A percentile compares a stretch with the other conserved stretches of the same genome.
Conservation (phyloP, 192 early-diverging fungal species). For the Coemansia sp. region DNA sequence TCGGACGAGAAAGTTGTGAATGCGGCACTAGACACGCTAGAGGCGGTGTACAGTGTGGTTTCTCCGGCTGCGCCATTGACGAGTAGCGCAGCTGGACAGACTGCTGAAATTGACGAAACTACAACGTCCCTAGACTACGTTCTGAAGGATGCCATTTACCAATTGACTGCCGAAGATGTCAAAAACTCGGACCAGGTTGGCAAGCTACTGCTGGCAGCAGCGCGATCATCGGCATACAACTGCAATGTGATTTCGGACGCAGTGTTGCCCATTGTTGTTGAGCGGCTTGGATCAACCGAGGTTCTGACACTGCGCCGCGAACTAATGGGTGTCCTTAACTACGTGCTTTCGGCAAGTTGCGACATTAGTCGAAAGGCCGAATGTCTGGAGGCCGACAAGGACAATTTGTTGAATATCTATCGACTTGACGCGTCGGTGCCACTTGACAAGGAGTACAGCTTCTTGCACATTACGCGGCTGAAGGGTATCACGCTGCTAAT, state of each 20-base stretch:
- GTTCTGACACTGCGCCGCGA: conserved; percentile 49
- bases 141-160: conserved; percentile 57
- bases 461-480: conserved; percentile 66
- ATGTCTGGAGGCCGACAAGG: conserved; percentile 69
- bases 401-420: conserved; percentile 72
- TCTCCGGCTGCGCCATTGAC: conserved; percentile 32
- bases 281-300: conserved; percentile 59
- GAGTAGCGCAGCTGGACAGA: not conserved
- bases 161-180: conserved; percentile 58
- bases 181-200: conserved; percentile 68
- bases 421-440: conserved; percentile 61
- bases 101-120: conserved; percentile 16
- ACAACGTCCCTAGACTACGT: conserved; percentile 53
- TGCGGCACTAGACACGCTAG: conserved; percentile 66
- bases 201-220: conserved; percentile 60
- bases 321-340: conserved; percentile 66
- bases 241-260: conserved; percentile 56
- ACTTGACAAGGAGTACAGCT: conserved; percentile 68
- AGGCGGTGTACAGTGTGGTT: conserved; percentile 60
- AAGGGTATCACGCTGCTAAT: conserved; percentile 69
- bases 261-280: conserved; percentile 62
- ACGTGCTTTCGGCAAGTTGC: conserved; percentile 69
- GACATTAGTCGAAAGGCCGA: conserved; percentile 33
- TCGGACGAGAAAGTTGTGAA: conserved; percentile 66
- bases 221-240: conserved; percentile 50